These are phyloP conservation scores for Hordeum marinum DNA, from an alignment of 176 grass and related monocot genomes.

Conservation along the genomic window DNA sequence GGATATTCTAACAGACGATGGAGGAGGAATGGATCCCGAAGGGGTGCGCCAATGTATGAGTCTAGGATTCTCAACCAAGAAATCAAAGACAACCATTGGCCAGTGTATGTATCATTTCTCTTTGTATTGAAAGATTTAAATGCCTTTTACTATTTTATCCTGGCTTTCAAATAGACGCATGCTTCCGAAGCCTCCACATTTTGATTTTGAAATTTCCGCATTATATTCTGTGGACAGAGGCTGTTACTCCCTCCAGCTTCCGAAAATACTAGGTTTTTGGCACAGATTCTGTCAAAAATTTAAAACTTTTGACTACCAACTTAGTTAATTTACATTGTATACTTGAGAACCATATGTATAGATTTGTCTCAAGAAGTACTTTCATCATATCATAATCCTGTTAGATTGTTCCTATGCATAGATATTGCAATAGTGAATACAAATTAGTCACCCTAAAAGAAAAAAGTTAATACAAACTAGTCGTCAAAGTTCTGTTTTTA, in stretches of 20 bases:
- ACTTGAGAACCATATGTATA: background rate
- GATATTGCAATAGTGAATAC: background rate
- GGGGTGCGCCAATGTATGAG: conserved; percentile 90
- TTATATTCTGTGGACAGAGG: background rate
- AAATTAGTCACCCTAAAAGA: too few species aligned
- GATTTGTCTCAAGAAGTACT: background rate
- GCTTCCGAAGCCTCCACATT: background rate
- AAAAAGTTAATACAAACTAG: background rate
- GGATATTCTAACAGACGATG: conserved; percentile 60
- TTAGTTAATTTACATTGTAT: background rate
- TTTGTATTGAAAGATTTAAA: conserved; percentile 15
- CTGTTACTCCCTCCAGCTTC: background rate
- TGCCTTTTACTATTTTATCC: background rate
- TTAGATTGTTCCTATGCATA: background rate
- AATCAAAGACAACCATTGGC: conserved; percentile 89
- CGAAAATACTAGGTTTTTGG: background rate
- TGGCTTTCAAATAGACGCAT: background rate
- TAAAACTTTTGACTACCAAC: background rate
- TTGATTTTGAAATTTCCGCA: background rate
- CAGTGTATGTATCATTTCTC: conserved; percentile 56
- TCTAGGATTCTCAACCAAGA: conserved; percentile 93
- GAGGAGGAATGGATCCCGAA: conserved; percentile 95
- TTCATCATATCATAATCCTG: background rate
- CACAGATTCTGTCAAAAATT: background rate
- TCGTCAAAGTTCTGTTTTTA: background rate